A percentile compares a stretch with the other conserved stretches of the same genome.
Conservation (phyloP, 1,284 basidiomycete genomes). For the Fomitopsis pinicola region DNA sequence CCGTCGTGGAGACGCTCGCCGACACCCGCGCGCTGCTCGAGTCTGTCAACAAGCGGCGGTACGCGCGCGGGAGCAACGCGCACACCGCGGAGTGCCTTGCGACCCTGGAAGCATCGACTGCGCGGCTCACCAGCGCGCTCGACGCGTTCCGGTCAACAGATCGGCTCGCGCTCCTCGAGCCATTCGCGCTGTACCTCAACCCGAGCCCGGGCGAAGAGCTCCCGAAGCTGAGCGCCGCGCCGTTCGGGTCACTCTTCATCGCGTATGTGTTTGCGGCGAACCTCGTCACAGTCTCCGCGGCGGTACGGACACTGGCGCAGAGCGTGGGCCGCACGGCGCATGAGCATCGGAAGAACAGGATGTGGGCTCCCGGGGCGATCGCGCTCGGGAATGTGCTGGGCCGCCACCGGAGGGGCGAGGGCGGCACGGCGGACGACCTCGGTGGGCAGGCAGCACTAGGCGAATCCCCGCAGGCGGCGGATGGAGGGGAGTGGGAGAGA, state of each 20-base stretch:
- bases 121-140: constrained; percentile 33
- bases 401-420: constrained; percentile 19
- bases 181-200: constrained; percentile 35
- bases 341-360: constrained; percentile 34
- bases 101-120: constrained; percentile 35
- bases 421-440: not conserved
- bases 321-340: constrained; percentile 35
- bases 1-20: constrained; percentile 32
- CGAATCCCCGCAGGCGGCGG: constrained; percentile 26
- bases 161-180: constrained; percentile 43
- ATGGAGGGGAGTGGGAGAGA: constrained; percentile 24
- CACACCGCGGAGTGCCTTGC: constrained; percentile 24
- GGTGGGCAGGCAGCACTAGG: constrained; percentile 14
- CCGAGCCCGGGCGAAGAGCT: not conserved
- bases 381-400: constrained; percentile 36
- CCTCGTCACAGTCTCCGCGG: constrained; percentile 37
- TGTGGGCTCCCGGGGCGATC: constrained; percentile 51
- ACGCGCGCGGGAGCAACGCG: constrained; percentile 24
- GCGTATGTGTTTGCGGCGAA: constrained; percentile 45
- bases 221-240: constrained; percentile 15
- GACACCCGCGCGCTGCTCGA: constrained; percentile 33
- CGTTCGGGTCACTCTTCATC: constrained; percentile 41
- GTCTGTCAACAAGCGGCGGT: constrained; percentile 46
- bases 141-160: constrained; percentile 35
- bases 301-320: constrained; percentile 41